Base-by-base conservation (phyloP, 495 filamentous ascomycete species). In the Hypoxylon crocopeplum region DNA sequence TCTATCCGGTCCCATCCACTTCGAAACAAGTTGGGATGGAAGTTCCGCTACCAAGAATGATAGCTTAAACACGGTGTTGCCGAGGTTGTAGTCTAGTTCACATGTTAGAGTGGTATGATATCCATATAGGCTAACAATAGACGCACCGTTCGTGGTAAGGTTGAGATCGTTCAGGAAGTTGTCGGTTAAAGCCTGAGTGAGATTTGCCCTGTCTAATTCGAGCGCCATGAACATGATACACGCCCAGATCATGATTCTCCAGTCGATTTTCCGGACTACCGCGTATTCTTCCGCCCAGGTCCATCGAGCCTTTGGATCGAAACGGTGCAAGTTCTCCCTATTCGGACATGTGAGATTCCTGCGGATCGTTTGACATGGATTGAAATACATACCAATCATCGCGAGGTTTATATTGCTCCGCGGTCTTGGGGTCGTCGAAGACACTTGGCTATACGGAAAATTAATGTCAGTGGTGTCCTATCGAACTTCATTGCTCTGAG, bases 161-260 rank as follows among this genome's bases (percentile, higher is more conserved):
- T 81, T 72, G 40, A 81, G 62, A 46, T 81, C 75, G n/a, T 62
- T 70, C 10, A 92, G 75, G 74, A 92, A 80, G 67, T 87, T 87
- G 69, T 92, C 89, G 0, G 86, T 86, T 3, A 88, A 73, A 6
- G 88, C 88, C 62, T 91, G 85, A 20, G 79, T 70, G 30, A 92
- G 81, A 67, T 92, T 93, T 30, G 84, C 86, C 24, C 90, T 79
- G 69, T 94, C 89, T 10, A 93, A 76, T 59, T 94, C 87, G 2
- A 94, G 77, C 0, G 86, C 88, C 56, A 92, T 90, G 72, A 92
- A 91, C 69, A 89, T 92, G n/a, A 91, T 62, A 64, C 89, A 93
- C 1, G 84, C 84, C 74, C 84, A 90, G 5, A 70, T 59, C 64
- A 59, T 72, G 61, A 74, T 77, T 48, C 61, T 69, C 48, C 48